Evolutionary conservation across 2,329 filamentous ascomycete species (phyloP).

Genomic region (Epichloe bromicola): DNA sequence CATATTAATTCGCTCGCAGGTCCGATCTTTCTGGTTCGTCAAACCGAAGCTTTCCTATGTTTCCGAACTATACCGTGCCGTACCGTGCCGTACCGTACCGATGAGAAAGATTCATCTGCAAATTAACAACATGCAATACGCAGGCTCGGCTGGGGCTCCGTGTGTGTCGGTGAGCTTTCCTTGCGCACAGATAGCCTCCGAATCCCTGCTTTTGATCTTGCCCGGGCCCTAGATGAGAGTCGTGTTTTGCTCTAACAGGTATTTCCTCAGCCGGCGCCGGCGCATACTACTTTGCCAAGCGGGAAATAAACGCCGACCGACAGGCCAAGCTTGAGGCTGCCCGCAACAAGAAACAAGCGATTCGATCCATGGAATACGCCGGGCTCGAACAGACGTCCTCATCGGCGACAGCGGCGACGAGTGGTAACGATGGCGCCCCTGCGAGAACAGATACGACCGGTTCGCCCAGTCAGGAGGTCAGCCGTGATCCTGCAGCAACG

Average conservation of each 20-base stretch:
- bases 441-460: constrained; percentile 44
- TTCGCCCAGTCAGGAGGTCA: constrained; percentile 59
- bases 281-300: constrained; percentile 94
- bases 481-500: constrained; percentile 72
- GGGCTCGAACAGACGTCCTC: constrained; percentile 23
- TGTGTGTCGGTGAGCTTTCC: constrained; percentile 58
- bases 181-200: neutral
- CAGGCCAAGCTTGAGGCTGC: constrained; percentile 55
- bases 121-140: neutral
- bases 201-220: no score
- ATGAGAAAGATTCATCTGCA: neutral
- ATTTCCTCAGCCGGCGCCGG: constrained; percentile 58
- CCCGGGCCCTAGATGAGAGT: no score
- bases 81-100: constrained; percentile 1
- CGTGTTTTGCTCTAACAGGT: neutral
- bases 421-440: constrained; percentile 29
- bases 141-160: constrained; percentile 84
- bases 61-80: neutral
- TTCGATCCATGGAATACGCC: constrained; percentile 40
- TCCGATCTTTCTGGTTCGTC: constrained; percentile 53
- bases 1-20: constrained; percentile 23
- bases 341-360: constrained; percentile 48
- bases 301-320: constrained; percentile 84
- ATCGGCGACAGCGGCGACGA: constrained; percentile 18
- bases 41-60: neutral